Evolutionary conservation across 1,284 basidiomycete genomes (phyloP).

Genomic region (Ganoderma multipileum): DNA sequence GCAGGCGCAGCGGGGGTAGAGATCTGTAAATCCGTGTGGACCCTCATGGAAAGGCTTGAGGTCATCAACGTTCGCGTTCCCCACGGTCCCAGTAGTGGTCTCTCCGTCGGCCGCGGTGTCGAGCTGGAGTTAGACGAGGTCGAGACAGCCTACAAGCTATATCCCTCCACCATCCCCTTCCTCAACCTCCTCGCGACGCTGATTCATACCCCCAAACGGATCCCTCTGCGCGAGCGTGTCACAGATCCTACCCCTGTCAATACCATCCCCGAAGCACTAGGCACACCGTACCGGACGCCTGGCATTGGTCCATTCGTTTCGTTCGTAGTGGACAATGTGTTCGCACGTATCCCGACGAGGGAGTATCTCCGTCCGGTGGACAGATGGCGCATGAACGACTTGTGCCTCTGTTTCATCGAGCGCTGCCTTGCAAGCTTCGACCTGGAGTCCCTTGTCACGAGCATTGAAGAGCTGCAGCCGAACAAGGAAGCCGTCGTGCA

Average conservation of each 20-base stretch:
- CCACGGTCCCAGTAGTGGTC: constrained; percentile 45
- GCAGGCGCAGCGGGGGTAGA: constrained; percentile 78
- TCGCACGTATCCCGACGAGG: constrained; percentile 72
- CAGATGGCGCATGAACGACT: constrained; percentile 87
- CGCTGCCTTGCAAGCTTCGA: constrained; percentile 84
- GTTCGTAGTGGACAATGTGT: constrained; percentile 92
- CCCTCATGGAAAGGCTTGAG: constrained; percentile 82
- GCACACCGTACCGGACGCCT: constrained; percentile 76
- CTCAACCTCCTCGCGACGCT: constrained; percentile 84
- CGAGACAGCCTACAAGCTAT: constrained; percentile 80
- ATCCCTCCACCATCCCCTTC: constrained; percentile 90
- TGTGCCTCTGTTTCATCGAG: constrained; percentile 88
- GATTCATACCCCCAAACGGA: constrained; percentile 77
- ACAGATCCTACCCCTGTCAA: constrained; percentile 67
- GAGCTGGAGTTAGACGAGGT: constrained; percentile 87
- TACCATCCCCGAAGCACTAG: constrained; percentile 80
- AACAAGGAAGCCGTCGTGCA: constrained; percentile 60
- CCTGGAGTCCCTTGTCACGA: constrained; percentile 66
- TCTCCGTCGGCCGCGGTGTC: constrained; percentile 70
- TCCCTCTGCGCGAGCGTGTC: constrained; percentile 64
- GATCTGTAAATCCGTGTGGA: constrained; percentile 85
- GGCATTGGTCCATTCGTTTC: constrained; percentile 81
- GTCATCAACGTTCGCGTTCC: constrained; percentile 77
- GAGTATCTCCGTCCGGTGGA: constrained; percentile 82
- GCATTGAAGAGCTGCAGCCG: constrained; percentile 55